Evolutionary conservation across 371 early-diverging fungal species (phyloP).

Genomic region (Mucor irregularis): DNA sequence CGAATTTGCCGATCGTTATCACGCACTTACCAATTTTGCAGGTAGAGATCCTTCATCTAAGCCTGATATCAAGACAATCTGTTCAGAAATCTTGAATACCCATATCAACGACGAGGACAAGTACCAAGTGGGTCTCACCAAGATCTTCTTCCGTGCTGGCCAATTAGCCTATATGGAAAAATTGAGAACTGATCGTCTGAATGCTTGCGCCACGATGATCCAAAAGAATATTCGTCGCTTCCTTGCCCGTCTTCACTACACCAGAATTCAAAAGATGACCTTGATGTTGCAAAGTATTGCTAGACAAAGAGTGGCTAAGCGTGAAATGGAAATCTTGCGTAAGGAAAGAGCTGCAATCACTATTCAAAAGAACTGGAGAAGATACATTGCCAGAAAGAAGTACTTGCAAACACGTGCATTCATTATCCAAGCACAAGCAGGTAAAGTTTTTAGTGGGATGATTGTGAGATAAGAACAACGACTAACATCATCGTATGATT

Average conservation of each 20-base stretch:
- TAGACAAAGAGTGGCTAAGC: conserved; percentile 65
- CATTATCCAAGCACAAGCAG: conserved; percentile 51
- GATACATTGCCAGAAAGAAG: conserved; percentile 61
- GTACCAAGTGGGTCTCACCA: conserved; percentile 96
- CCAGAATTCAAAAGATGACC: conserved; percentile 52
- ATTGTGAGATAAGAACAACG: background rate
- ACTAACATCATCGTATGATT: background rate
- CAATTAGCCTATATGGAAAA: conserved; percentile 93
- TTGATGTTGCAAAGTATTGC: conserved; percentile 61
- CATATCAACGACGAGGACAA: conserved; percentile 79
- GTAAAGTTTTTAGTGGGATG: conserved; percentile 10
- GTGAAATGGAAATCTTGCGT: conserved; percentile 54
- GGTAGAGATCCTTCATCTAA: conserved; percentile 60
- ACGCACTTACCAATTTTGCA: conserved; percentile 73
- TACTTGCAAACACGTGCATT: conserved; percentile 43
- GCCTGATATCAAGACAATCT: conserved; percentile 54
- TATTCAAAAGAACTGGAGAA: conserved; percentile 78
- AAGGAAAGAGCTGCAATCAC: conserved; percentile 70
- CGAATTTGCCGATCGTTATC: conserved; percentile 91
- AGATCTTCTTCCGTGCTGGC: conserved; percentile 99
- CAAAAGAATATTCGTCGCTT: conserved; percentile 88
- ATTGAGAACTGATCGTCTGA: conserved; percentile 77
- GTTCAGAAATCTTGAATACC: conserved; percentile 66
- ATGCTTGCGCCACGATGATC: conserved; percentile 75
- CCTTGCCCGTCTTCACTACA: conserved; percentile 68